Percentiles rank a stretch among this genome's conserved stretches.
phyloP scores from a whole-genome alignment of 345 rosid genomes.

The Heritiera littoralis region DNA sequence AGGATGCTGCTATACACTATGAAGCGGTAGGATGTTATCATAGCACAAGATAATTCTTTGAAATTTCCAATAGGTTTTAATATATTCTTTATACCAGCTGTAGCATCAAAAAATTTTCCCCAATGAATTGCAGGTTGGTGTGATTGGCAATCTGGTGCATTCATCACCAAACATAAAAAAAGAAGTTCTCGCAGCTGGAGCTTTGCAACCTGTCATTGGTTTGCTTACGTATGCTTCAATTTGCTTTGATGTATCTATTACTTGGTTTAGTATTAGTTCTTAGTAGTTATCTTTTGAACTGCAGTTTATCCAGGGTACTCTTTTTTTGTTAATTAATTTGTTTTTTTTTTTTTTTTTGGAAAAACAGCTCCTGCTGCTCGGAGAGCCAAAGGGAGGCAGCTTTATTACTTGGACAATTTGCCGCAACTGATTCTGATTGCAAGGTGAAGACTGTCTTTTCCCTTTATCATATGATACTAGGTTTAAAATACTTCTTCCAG shows the following conservation, averaged over 20 bases:
- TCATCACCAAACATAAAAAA: constrained; percentile 92
- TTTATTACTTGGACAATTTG: constrained; percentile 94
- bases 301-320: constrained; percentile 6
- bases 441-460: constrained; percentile 52
- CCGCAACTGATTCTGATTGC: constrained; percentile 96
- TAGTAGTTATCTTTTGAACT: background rate
- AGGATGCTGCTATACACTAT: constrained; percentile 96
- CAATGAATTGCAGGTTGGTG: constrained; percentile 62
- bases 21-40: constrained; percentile 72
- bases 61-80: constrained; percentile 16
- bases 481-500: constrained; percentile 7
- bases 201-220: constrained; percentile 92
- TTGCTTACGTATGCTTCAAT: constrained; percentile 63
- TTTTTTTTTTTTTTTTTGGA: constrained; percentile 13
- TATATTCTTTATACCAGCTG: constrained; percentile 15
- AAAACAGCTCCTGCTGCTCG: constrained; percentile 82
- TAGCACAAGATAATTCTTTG: background rate
- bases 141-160: constrained; percentile 93
- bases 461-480: background rate
- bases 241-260: background rate
- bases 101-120: background rate
- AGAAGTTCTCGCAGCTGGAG: constrained; percentile 95
- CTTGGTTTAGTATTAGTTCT: background rate
- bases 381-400: constrained; percentile 99
- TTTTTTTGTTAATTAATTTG: constrained; percentile 2